phyloP scores from a whole-genome alignment of 169 alveolate genomes.

The Eimeria zaria region DNA sequence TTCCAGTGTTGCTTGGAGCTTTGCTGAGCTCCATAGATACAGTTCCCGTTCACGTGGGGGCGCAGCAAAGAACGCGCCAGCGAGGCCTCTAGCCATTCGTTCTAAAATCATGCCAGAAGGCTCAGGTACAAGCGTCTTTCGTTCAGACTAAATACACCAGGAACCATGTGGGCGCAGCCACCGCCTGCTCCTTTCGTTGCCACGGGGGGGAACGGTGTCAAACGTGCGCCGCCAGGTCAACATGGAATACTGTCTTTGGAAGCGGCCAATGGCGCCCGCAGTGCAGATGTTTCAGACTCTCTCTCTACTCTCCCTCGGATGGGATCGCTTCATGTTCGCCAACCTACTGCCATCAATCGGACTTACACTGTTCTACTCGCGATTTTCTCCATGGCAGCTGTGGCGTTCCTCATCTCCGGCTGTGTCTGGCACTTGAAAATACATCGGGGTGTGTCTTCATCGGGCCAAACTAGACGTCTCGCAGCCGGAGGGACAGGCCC shows the following conservation, averaged over 20 bases:
- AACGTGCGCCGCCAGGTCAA: neutral
- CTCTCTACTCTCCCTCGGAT: neutral
- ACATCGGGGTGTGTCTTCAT: neutral
- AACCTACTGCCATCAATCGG: neutral
- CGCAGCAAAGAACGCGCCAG: neutral
- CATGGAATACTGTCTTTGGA: neutral
- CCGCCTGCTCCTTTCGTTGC: neutral
- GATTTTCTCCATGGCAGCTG: neutral
- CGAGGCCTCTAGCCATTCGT: neutral
- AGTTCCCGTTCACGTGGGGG: neutral
- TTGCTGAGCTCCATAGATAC: neutral
- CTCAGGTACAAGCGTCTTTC: neutral
- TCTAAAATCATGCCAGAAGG: neutral
- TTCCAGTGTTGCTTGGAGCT: neutral
- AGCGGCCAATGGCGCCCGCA: neutral
- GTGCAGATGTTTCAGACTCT: neutral
- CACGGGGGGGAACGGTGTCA: neutral
- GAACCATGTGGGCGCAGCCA: neutral
- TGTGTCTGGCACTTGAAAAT: conserved; percentile 4
- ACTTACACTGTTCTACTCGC: neutral
- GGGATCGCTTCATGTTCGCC: neutral
- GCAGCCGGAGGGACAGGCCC: neutral
- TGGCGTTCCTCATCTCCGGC: neutral
- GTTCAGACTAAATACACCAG: neutral
- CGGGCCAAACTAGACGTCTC: neutral